Conservation (phyloP, 768 basidiomycete species). For the Serendipita sp. region DNA sequence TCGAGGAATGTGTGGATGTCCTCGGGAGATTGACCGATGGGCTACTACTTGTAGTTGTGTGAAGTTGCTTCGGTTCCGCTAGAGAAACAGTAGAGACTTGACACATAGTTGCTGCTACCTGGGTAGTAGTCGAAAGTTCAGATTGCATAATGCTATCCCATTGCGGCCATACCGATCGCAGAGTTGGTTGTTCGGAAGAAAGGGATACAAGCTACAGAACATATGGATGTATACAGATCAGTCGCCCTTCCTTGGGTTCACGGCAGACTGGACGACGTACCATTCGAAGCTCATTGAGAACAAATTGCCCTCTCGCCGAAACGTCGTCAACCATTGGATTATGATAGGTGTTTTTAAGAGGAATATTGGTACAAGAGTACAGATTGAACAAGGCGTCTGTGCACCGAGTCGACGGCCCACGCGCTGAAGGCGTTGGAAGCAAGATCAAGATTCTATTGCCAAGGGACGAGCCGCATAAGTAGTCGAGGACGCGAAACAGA, state of each 20-base stretch:
- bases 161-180: neutral
- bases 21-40: neutral
- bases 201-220: neutral
- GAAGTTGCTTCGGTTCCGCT: neutral
- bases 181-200: neutral
- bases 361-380: no score
- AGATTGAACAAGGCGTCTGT: no score
- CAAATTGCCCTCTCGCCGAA: neutral
- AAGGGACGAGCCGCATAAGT: no score
- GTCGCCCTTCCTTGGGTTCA: neutral
- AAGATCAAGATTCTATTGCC: no score
- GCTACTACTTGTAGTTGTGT: neutral
- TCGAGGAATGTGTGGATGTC: neutral
- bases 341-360: no score
- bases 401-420: no score
- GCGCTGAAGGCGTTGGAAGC: no score
- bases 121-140: no score
- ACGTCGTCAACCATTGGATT: neutral
- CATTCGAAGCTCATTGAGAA: neutral
- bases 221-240: no score
- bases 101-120: neutral
- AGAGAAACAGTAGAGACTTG: neutral
- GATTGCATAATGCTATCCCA: no score
- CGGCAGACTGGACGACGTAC: neutral
- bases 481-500: no score